Evolutionary conservation across 768 basidiomycete species (phyloP).

Genomic region (Rhodotorula babjevae): DNA sequence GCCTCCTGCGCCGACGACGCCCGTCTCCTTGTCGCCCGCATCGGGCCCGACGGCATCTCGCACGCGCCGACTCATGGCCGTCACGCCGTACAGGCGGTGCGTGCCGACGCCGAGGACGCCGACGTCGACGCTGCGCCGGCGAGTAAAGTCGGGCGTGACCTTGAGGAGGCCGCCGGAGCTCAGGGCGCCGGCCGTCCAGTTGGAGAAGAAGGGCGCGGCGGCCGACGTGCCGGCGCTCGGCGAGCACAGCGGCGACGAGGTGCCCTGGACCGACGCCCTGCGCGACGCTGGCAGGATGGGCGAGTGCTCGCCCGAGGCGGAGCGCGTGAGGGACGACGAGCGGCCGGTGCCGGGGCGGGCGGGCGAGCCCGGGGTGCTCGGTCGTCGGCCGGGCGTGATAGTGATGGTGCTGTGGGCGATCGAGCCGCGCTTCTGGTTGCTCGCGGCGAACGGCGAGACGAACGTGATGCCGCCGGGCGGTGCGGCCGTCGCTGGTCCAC

Average conservation of each 20-base stretch:
- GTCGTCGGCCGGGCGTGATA: neutral
- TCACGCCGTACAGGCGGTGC: constrained; percentile 37
- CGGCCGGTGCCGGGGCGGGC: constrained; percentile 3
- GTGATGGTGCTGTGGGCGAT: constrained; percentile 17
- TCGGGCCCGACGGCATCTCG: constrained; percentile 40
- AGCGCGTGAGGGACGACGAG: neutral
- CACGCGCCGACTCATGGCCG: constrained; percentile 43
- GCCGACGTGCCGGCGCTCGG: neutral
- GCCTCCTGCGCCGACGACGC: constrained; percentile 56
- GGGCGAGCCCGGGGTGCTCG: constrained; percentile 12
- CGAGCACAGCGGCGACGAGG: constrained; percentile 10
- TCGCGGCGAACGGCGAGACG: constrained; percentile 18
- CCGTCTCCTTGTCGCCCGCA: constrained; percentile 64
- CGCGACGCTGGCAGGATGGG: constrained; percentile 17
- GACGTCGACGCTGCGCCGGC: constrained; percentile 74
- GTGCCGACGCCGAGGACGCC: constrained; percentile 82
- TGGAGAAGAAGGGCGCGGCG: constrained; percentile 13
- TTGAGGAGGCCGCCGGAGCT: constrained; percentile 1
- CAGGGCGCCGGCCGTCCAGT: neutral
- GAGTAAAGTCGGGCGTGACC: constrained; percentile 18
- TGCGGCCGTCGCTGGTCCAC: neutral
- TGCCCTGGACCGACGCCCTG: constrained; percentile 4
- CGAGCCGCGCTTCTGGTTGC: neutral
- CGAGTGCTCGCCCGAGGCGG: neutral
- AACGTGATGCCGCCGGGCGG: constrained; percentile 16